Conservation (phyloP, 495 filamentous ascomycete species). For the Penicillium longicatenatum region DNA sequence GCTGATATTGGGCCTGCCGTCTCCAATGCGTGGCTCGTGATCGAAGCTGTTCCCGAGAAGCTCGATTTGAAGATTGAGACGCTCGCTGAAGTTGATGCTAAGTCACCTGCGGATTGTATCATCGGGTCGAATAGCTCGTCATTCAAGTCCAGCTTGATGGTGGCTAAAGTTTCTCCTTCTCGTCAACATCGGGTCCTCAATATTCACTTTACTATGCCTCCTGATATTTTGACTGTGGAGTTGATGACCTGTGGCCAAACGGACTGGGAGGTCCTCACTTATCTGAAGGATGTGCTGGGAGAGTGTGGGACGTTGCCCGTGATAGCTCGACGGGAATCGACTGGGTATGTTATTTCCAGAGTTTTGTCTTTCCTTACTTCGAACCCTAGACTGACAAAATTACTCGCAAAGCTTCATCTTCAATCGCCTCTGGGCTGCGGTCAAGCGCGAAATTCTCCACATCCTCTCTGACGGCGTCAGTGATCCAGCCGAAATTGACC, state of each 20-base stretch:
- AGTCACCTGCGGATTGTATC: constrained; percentile 45
- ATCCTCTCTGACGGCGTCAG: constrained; percentile 54
- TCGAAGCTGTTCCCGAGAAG: constrained; percentile 57
- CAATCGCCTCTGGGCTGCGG: constrained; percentile 60
- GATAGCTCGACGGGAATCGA: constrained; percentile 22
- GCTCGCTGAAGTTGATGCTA: constrained; percentile 46
- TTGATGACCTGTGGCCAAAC: constrained; percentile 59
- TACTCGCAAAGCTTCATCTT: constrained; percentile 46
- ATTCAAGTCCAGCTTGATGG: constrained; percentile 34
- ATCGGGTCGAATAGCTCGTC: constrained; percentile 47
- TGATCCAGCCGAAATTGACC: constrained; percentile 50
- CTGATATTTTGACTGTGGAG: constrained; percentile 48
- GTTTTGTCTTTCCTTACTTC: neutral
- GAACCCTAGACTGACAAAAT: neutral
- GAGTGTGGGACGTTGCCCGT: constrained; percentile 44
- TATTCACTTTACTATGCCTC: constrained; percentile 58
- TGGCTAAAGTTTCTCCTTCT: constrained; percentile 6
- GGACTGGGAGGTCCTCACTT: constrained; percentile 31
- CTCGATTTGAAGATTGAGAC: constrained; percentile 48
- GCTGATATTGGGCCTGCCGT: constrained; percentile 17
- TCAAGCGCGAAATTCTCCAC: constrained; percentile 54
- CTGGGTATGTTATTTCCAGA: neutral
- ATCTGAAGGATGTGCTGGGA: constrained; percentile 40
- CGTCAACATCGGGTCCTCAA: constrained; percentile 35
- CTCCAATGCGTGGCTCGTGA: constrained; percentile 40